phyloP scores from a whole-genome alignment of 441 rosid species.

The Populus tomentosa region DNA sequence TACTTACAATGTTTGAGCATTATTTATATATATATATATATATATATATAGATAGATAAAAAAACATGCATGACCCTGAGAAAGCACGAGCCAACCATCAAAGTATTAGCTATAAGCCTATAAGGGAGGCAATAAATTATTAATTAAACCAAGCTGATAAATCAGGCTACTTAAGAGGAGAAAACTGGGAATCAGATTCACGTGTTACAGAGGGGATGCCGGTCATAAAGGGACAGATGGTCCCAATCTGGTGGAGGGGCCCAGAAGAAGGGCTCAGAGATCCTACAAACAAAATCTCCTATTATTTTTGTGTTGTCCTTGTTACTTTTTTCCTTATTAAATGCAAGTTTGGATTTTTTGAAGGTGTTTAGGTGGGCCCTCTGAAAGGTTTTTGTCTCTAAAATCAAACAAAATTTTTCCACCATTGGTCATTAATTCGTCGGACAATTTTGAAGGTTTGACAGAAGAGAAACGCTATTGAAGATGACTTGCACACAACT shows the following conservation, averaged over 20 bases:
- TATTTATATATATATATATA: too few relatives aligned
- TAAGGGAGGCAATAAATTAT: not conserved
- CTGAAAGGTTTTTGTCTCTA: not conserved
- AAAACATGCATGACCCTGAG: too few relatives aligned
- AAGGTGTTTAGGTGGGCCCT: conserved; percentile 3
- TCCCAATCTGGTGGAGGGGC: conserved; percentile 27
- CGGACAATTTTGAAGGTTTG: conserved; percentile 13
- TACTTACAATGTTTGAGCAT: too few relatives aligned
- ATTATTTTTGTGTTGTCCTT: conserved; percentile 28
- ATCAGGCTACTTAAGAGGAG: not conserved
- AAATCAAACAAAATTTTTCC: not conserved
- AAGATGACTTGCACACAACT: conserved; percentile 21
- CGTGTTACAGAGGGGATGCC: conserved; percentile 42
- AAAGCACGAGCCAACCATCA: too few relatives aligned
- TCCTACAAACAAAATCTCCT: conserved; percentile 33
- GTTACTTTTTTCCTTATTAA: conserved; percentile 21
- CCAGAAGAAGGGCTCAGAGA: conserved; percentile 11
- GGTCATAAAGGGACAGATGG: conserved; percentile 47
- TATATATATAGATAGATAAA: too few relatives aligned
- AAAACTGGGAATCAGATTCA: conserved; percentile 31
- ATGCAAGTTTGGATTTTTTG: conserved; percentile 27
- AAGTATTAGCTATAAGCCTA: too few relatives aligned
- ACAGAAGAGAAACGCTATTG: not conserved
- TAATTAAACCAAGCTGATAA: not conserved
- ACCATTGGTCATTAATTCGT: conserved; percentile 11